Conservation (phyloP, 495 filamentous ascomycete genomes). For the Emericellopsis terricola region DNA sequence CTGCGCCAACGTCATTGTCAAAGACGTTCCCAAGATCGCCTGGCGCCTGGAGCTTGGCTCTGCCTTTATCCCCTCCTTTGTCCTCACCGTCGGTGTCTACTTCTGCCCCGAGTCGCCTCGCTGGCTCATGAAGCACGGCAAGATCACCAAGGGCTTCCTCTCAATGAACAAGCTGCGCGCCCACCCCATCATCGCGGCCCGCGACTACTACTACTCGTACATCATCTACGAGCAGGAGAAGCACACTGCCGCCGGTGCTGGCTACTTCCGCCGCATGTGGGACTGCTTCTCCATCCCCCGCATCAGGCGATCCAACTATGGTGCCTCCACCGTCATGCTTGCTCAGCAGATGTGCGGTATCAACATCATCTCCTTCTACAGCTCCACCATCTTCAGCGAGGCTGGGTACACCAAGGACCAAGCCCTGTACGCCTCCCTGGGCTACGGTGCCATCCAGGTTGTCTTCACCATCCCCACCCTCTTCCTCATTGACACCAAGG, state of each 20-base stretch:
- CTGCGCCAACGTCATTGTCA: constrained; percentile 5
- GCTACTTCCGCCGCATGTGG: constrained; percentile 19
- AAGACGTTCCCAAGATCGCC: constrained; percentile 13
- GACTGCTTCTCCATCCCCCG: constrained; percentile 36
- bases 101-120: constrained; percentile 55
- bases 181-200: constrained; percentile 39
- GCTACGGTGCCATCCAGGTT: constrained; percentile 47
- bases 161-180: constrained; percentile 44
- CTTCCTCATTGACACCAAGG: constrained; percentile 41
- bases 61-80: constrained; percentile 53
- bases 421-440: constrained; percentile 38
- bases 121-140: constrained; percentile 45
- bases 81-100: constrained; percentile 40
- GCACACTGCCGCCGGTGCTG: constrained; percentile 19
- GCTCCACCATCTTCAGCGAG: constrained; percentile 35
- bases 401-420: constrained; percentile 25
- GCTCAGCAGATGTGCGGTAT: constrained; percentile 78
- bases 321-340: constrained; percentile 51
- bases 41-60: constrained; percentile 43
- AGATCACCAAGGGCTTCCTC: constrained; percentile 35
- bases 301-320: constrained; percentile 38
- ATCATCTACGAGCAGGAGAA: constrained; percentile 40
- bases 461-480: constrained; percentile 46
- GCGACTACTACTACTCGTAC: constrained; percentile 39
- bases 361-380: constrained; percentile 43